Percentiles rank a stretch among this genome's conserved stretches.
Conservation (phyloP, 495 filamentous ascomycete species). For the Geopyxis carbonaria region DNA sequence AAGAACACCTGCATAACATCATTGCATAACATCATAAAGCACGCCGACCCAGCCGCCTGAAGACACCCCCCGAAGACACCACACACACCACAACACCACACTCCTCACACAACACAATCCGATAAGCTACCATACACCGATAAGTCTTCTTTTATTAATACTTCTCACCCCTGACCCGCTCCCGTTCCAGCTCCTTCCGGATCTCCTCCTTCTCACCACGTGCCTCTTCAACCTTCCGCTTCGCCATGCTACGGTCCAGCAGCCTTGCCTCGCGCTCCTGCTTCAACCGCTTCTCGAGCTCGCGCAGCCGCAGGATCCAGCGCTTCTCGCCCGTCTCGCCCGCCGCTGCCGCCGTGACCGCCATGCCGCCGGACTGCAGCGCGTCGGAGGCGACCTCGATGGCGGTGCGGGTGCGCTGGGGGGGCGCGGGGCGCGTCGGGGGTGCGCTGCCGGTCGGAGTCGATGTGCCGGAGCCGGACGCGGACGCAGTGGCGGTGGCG, state of each 20-base stretch:
- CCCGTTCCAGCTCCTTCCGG: conserved; percentile 48
- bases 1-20: too few species aligned
- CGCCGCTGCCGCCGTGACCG: conserved; percentile 4
- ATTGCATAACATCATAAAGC: too few species aligned
- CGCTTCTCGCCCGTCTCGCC: conserved; percentile 41
- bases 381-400: conserved; percentile 16
- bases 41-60: too few species aligned
- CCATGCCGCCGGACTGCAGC: conserved; percentile 4
- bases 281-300: conserved; percentile 77
- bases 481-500: conserved; percentile 3
- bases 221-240: conserved; percentile 69
- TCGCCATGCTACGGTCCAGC: conserved; percentile 64
- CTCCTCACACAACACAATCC: background rate
- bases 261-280: conserved; percentile 75
- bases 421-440: background rate
- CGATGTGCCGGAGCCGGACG: background rate
- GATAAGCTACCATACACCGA: background rate
- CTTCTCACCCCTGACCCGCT: conserved; percentile 27
- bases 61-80: too few species aligned
- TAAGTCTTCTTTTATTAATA: background rate
- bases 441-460: background rate
- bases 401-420: background rate
- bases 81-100: too few species aligned
- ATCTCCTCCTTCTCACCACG: conserved; percentile 61
- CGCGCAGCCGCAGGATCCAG: conserved; percentile 69